These are phyloP conservation scores for Cryptosporidium sp. DNA, from an alignment of 169 alveolate genomes.

Conservation along the genomic window DNA sequence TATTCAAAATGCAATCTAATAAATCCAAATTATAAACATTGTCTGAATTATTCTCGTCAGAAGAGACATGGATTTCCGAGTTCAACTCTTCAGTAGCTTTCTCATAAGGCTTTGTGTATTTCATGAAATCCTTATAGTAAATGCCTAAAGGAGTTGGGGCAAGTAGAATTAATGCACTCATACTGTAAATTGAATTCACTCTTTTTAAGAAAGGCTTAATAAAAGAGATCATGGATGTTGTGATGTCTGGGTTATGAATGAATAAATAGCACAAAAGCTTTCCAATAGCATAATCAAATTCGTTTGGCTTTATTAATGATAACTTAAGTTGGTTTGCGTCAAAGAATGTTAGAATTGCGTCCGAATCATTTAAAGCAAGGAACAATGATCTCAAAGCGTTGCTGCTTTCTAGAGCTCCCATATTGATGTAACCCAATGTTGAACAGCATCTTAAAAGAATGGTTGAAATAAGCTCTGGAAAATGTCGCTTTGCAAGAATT, in stretches of 20 bases:
- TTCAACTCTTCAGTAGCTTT: neutral
- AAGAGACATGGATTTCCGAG: neutral
- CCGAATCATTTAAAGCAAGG: constrained; percentile 46
- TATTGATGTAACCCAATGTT: constrained; percentile 70
- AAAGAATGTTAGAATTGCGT: constrained; percentile 33
- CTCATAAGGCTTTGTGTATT: neutral
- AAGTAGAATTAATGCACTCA: constrained; percentile 54
- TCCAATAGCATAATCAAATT: constrained; percentile 35
- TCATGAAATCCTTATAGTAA: neutral
- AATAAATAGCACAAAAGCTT: constrained; percentile 48
- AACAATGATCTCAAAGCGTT: constrained; percentile 58
- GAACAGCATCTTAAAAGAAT: constrained; percentile 65
- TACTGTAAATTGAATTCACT: constrained; percentile 42
- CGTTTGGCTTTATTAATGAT: constrained; percentile 25
- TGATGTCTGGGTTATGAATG: constrained; percentile 21
- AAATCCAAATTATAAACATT: constrained; percentile 15
- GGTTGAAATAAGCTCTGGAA: constrained; percentile 57
- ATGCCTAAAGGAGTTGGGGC: constrained; percentile 55
- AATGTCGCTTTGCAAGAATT: constrained; percentile 59
- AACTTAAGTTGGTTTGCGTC: constrained; percentile 59
- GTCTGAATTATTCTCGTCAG: neutral
- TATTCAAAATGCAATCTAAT: constrained; percentile 21
- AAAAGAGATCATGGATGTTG: constrained; percentile 30
- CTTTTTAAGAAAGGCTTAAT: constrained; percentile 49
- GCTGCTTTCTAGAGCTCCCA: constrained; percentile 73